Evolutionary conservation across 768 basidiomycete species (phyloP).

Genomic region (Royoungia palumana): DNA sequence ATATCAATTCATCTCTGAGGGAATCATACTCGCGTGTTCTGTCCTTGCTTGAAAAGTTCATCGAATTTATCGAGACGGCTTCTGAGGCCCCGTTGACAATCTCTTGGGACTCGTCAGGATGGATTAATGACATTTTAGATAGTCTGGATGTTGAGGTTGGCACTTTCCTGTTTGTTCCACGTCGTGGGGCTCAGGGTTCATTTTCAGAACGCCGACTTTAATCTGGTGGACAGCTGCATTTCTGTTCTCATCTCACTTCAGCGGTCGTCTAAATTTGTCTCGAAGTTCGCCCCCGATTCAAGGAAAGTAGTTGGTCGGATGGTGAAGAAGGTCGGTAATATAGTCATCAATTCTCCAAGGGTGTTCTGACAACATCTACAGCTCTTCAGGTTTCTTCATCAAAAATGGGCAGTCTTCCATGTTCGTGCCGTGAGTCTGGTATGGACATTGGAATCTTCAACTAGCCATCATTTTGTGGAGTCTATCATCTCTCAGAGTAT

Average conservation of each 20-base stretch:
- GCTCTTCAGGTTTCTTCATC: slow-evolving; percentile 71
- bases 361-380: slow-evolving; percentile 29
- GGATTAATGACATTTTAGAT: slow-evolving; percentile 56
- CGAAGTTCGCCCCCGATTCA: slow-evolving; percentile 53
- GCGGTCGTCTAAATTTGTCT: slow-evolving; percentile 46
- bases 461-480: slow-evolving; percentile 63
- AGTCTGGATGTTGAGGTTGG: slow-evolving; percentile 56
- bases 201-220: slow-evolving; percentile 48
- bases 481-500: slow-evolving; percentile 75
- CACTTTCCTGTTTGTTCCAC: neutral
- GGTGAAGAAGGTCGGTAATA: slow-evolving; percentile 44
- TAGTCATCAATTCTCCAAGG: neutral
- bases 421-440: slow-evolving; percentile 76
- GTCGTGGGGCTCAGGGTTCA: slow-evolving; percentile 3
- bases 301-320: slow-evolving; percentile 56
- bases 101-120: slow-evolving; percentile 60
- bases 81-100: slow-evolving; percentile 35
- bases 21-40: slow-evolving; percentile 54
- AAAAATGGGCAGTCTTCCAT: slow-evolving; percentile 69
- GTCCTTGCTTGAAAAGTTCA: slow-evolving; percentile 48
- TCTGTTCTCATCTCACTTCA: slow-evolving; percentile 55
- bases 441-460: slow-evolving; percentile 68
- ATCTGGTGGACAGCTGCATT: slow-evolving; percentile 61
- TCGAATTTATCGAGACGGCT: slow-evolving; percentile 38
- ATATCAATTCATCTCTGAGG: slow-evolving; percentile 35